Conservation (phyloP, 495 filamentous ascomycete species). For the Pyrenula massariospora region DNA sequence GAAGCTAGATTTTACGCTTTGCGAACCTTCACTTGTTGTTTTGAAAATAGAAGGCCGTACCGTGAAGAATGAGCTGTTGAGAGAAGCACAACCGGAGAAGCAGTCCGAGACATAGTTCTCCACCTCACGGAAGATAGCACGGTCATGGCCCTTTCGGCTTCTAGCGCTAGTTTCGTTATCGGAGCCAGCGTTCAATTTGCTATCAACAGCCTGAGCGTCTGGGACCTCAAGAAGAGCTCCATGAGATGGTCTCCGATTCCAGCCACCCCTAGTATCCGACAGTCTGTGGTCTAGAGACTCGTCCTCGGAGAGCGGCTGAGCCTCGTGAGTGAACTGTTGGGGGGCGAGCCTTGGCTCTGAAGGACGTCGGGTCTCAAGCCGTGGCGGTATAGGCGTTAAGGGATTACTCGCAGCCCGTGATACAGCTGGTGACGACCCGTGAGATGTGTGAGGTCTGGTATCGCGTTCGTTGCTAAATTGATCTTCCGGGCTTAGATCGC, state of each 20-base stretch:
- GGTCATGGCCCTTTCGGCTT: neutral
- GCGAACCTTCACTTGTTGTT: constrained; percentile 28
- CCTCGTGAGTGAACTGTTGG: neutral
- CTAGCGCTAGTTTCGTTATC: neutral
- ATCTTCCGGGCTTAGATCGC: neutral
- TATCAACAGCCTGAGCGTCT: neutral
- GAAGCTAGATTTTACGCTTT: constrained; percentile 7
- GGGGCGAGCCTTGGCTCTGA: neutral
- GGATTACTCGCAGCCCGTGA: neutral
- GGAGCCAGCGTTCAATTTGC: neutral
- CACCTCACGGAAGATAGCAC: constrained; percentile 51
- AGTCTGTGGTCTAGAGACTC: neutral
- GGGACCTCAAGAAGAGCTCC: neutral
- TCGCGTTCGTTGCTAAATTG: neutral
- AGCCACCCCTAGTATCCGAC: neutral
- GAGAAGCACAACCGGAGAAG: constrained; percentile 55
- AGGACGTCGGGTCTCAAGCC: neutral
- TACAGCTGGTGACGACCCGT: neutral
- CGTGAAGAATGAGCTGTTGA: constrained; percentile 62
- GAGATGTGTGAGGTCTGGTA: neutral
- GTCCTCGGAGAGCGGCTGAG: neutral
- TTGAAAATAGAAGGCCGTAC: constrained; percentile 23
- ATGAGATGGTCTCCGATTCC: neutral
- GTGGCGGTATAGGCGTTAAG: neutral
- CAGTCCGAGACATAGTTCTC: constrained; percentile 64